Evolutionary conservation across 768 basidiomycete genomes (phyloP), one percentile per base, ranked within the genome.

Genomic region (Boletus vermiculosoides): DNA sequence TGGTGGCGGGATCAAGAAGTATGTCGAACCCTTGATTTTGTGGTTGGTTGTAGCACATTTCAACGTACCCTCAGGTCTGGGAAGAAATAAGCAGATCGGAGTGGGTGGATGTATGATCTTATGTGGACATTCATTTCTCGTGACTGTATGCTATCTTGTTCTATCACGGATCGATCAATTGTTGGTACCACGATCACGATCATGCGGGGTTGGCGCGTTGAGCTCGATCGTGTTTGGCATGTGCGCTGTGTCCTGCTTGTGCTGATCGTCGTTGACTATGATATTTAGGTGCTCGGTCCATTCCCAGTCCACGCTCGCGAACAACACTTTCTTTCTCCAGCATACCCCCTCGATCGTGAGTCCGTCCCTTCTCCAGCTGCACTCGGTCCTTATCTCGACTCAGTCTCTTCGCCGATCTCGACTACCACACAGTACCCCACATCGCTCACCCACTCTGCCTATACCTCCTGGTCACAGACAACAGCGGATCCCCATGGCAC

Each of bases 1-100:
- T 52, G 84, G 83, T 20, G 78, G 82, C 44, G 90, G 92, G 25
- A 91, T 93, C 80, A 92, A 93, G 83, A 93, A 93, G 91, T 92
- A 73, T 64, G 87, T 79, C 28, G 52, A 50, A 48, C 20, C 20
- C 59, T 39, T 45, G 23, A 20, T 39, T 50, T 23, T 22, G 31
- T 42, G 44, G 45, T 44, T 55, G 33, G 56, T 55, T 47, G 50
- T 13, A 37, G 54, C 54, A 22, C 34, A 52, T 41, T 34, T 45
- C 56, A 50, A 59, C 31, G 37, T 28, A 48, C 61, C 33, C 23
- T 36, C 65, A 88, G 87, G 71, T 88, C 86, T 36, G 84, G 84
- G 46, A 88, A 88, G 83, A 88, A 88, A 71, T 88, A 78, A 71
- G 63, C 7, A 46, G 50, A 22, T 41, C 12, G 49, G 28, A 15